Evolutionary conservation across 1,139 yeast species (phyloP), one percentile per base, ranked within the genome.

Genomic region (Hanseniaspora sp.): DNA sequence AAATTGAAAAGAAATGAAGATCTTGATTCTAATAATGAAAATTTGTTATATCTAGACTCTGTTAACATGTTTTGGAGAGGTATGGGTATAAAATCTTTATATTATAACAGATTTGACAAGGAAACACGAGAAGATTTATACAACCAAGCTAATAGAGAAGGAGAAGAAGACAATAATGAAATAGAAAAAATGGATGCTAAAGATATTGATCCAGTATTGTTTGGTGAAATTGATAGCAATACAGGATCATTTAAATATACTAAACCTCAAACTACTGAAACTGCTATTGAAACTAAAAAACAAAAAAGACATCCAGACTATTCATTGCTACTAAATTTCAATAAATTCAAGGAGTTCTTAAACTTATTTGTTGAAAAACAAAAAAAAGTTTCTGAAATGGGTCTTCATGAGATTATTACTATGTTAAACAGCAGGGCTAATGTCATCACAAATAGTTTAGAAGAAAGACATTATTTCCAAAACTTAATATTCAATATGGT

Each of bases 191-290:
- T 12, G 12, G 8, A 18, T 12, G 5, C 28, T 17, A 39, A 38
- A 29, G 44, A 18, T 2, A n/a, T 28, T 23, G 45, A 23, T 41
- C 12, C 45, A 13, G 11, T 15, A 8, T 6, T 41, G 8, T 28
- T 7, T 9, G 53, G 41, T 5, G 40, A 28, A 8, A 49, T 49
- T 15, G 48, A 49, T 30, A 48, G 43, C 13, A 29, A 17, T 2
- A 49, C 53, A 17, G 53, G 53, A 5, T n/a, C 45, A 13, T 31
- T 49, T n/a, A 35, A 35, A 13, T 31, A 33, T 12, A 33, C 34
- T 2, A 6, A 5, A 3, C 12, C 9, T 33, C 23, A 23, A 23
- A 23, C 23, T 23, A 23, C 23, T 23, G 42, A 39, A 39, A 2
- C 17, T 6, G 17, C 13, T 8, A 3, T 15, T 28, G 15, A 23